Conservation (phyloP, 805 yeast genomes). For the Ogataea corticis region DNA sequence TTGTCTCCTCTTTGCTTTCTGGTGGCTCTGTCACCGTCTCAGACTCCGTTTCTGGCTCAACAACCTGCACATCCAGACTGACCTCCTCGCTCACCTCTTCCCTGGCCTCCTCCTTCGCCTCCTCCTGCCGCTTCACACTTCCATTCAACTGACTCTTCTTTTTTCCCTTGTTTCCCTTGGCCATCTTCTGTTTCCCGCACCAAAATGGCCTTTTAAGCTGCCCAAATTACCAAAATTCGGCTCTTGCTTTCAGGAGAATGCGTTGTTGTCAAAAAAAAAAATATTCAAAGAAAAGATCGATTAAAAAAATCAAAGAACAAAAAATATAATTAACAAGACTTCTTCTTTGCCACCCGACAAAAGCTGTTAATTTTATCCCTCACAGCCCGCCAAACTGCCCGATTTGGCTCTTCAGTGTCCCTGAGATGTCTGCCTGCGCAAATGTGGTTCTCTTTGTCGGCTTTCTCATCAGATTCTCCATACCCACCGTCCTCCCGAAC, state of each 20-base stretch:
- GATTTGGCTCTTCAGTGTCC: too few relatives aligned
- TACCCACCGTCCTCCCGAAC: slow-evolving; percentile 33
- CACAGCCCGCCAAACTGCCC: too few relatives aligned
- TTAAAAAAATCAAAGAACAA: slow-evolving; percentile 2
- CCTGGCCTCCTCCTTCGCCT: background rate
- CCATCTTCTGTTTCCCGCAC: slow-evolving; percentile 1
- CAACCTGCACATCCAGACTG: too few relatives aligned
- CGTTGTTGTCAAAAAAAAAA: slow-evolving; percentile 4
- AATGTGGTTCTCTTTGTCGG: slow-evolving; percentile 23
- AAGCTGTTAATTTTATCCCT: too few relatives aligned
- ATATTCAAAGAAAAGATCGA: background rate
- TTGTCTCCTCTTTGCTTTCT: background rate
- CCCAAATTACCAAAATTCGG: background rate
- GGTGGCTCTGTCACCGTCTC: background rate
- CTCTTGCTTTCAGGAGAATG: background rate
- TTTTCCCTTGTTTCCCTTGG: slow-evolving; percentile 9
- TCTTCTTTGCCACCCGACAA: too few relatives aligned
- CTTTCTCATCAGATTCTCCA: slow-evolving; percentile 24
- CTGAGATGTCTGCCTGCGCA: slow-evolving; percentile 8
- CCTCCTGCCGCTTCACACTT: background rate
- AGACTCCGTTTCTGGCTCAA: background rate
- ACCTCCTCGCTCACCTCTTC: too few relatives aligned
- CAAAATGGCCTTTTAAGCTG: background rate
- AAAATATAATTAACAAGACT: too few relatives aligned
- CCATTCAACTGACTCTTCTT: slow-evolving; percentile 1